A percentile compares a stretch with the other conserved stretches of the same genome.
Evolutionary conservation across 1,139 yeast species (phyloP).

Genomic region (Scheffersomyces titani): DNA sequence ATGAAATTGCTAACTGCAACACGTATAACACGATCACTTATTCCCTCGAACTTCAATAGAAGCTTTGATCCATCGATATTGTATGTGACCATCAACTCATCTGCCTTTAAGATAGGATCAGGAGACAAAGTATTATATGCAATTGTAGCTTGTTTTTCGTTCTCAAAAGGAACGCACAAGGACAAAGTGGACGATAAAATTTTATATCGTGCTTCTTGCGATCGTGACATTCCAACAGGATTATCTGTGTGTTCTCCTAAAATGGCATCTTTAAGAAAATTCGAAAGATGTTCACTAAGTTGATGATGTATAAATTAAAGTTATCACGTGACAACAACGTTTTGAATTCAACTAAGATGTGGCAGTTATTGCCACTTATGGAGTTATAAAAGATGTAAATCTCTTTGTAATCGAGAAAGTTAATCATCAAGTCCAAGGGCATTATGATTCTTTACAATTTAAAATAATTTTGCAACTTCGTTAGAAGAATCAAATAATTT

Average conservation of each 20-base stretch:
- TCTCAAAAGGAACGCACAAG: conserved; percentile 64
- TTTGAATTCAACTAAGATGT: too few relatives aligned
- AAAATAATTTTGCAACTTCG: too few relatives aligned
- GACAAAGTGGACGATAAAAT: conserved; percentile 14
- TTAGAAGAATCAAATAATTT: too few relatives aligned
- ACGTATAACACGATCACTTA: conserved; percentile 63
- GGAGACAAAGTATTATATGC: conserved; percentile 64
- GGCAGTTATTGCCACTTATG: too few relatives aligned
- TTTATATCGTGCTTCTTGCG: background rate
- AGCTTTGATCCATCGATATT: conserved; percentile 28
- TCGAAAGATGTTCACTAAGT: background rate
- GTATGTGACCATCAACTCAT: conserved; percentile 54
- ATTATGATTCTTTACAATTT: too few relatives aligned
- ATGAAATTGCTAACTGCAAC: conserved; percentile 71
- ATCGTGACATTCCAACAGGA: background rate
- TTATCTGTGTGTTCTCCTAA: background rate
- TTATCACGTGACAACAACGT: too few relatives aligned
- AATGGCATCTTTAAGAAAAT: background rate
- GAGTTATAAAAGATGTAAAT: too few relatives aligned
- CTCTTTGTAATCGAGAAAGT: too few relatives aligned
- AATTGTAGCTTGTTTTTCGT: conserved; percentile 58
- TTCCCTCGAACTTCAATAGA: conserved; percentile 50
- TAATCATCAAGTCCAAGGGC: too few relatives aligned
- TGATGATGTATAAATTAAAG: background rate
- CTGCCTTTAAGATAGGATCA: conserved; percentile 75